Evolutionary conservation across 2,329 filamentous ascomycete genomes (phyloP).

Genomic region (Lecanicillium sp.): DNA sequence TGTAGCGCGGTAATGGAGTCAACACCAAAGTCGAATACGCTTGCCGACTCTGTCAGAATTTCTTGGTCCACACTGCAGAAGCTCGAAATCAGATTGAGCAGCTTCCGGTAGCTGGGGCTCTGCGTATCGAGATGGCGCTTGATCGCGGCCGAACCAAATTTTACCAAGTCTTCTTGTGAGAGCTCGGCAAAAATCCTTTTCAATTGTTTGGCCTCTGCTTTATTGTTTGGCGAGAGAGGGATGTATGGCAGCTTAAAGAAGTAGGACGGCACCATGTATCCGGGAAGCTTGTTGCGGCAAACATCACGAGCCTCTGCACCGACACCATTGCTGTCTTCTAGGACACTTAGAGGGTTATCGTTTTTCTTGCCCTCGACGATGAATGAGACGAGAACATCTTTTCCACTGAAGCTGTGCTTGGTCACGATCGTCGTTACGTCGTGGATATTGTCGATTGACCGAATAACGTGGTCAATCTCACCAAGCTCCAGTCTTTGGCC

Average conservation of each 20-base stretch:
- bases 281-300: conserved; percentile 66
- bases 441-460: conserved; percentile 48
- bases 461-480: conserved; percentile 83
- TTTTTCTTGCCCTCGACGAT: conserved; percentile 31
- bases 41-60: conserved; percentile 50
- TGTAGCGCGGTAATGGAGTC: conserved; percentile 81
- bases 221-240: conserved; percentile 84
- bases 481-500: conserved; percentile 85
- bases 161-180: conserved; percentile 55
- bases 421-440: conserved; percentile 72
- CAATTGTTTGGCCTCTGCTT: conserved; percentile 69
- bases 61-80: conserved; percentile 41
- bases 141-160: conserved; percentile 34
- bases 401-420: conserved; percentile 64
- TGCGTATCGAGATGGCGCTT: conserved; percentile 20
- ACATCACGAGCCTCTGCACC: conserved; percentile 46
- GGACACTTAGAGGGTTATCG: conserved; percentile 17
- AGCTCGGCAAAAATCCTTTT: conserved; percentile 59
- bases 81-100: conserved; percentile 49
- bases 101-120: conserved; percentile 30
- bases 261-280: conserved; percentile 89
- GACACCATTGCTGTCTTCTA: conserved; percentile 31
- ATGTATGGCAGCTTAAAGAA: conserved; percentile 65
- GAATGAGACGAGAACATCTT: conserved; percentile 79
- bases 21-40: conserved; percentile 78